These are phyloP conservation scores for Lagenaria siceraria DNA, from an alignment of 306 rosid species.

Conservation along the genomic window DNA sequence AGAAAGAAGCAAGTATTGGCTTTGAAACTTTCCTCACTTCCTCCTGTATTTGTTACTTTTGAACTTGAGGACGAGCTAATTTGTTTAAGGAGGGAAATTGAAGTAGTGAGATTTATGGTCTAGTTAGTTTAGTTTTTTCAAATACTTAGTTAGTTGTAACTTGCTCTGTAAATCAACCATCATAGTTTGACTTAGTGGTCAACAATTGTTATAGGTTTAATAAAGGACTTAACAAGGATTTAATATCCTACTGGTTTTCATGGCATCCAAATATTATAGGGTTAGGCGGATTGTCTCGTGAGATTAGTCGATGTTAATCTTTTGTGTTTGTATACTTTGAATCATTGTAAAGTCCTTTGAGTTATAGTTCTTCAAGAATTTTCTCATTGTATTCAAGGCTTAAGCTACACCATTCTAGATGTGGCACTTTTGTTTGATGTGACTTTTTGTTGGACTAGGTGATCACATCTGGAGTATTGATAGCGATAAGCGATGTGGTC, in stretches of 20 bases:
- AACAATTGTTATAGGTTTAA: too few species aligned
- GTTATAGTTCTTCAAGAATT: not conserved
- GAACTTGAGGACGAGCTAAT: not conserved
- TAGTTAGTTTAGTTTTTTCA: not conserved
- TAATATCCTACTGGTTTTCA: too few species aligned
- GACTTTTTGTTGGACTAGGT: conserved; percentile 26
- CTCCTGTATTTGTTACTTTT: too few species aligned
- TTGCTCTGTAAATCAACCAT: not conserved
- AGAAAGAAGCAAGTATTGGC: too few species aligned
- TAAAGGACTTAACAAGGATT: too few species aligned
- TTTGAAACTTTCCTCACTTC: too few species aligned
- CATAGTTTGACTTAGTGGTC: too few species aligned
- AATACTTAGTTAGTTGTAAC: not conserved
- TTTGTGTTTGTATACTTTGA: not conserved
- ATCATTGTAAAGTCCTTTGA: not conserved
- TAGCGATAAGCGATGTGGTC: conserved; percentile 63
- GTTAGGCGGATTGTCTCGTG: too few species aligned
- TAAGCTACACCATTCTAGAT: not conserved
- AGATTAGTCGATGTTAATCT: not conserved
- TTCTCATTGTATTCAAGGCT: not conserved
- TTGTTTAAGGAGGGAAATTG: not conserved
- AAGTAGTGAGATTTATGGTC: not conserved
- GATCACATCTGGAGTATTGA: conserved; percentile 72
- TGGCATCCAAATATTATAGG: too few species aligned
- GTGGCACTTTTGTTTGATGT: not conserved